Conservation (phyloP, 2,329 filamentous ascomycete genomes). For the Colletotrichum somersetense region DNA sequence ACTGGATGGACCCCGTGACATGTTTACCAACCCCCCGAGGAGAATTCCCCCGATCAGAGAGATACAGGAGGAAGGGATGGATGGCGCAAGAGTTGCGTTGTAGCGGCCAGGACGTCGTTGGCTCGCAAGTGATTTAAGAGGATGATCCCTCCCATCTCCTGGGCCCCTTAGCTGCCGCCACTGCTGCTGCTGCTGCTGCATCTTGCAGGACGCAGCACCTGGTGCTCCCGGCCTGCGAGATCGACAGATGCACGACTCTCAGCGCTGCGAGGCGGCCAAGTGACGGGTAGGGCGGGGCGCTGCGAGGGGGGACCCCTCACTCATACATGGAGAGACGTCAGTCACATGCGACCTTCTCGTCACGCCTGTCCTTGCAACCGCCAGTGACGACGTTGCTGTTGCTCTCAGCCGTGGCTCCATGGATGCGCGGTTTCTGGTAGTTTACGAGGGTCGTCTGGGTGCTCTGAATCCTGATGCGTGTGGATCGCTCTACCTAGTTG, state of each 20-base stretch:
- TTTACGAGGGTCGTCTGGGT: not conserved
- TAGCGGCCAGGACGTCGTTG: constrained; percentile 30
- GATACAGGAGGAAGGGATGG: constrained; percentile 3
- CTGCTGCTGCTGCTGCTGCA: constrained; percentile 7
- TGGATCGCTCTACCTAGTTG: not conserved
- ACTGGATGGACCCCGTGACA: not conserved
- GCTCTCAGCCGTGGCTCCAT: not conserved
- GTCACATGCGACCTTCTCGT: constrained; percentile 24
- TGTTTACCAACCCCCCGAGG: not conserved
- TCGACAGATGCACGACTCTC: constrained; percentile 7
- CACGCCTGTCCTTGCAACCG: not conserved
- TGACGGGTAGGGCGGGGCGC: constrained; percentile 33
- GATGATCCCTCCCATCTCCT: constrained; percentile 3
- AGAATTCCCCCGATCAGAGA: not conserved
- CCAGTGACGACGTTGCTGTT: constrained; percentile 9
- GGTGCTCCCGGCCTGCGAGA: constrained; percentile 6
- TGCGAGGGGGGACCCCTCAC: not conserved
- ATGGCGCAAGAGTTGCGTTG: constrained; percentile 14
- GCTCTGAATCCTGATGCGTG: not conserved
- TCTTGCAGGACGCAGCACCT: not conserved
- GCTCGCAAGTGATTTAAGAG: constrained; percentile 32
- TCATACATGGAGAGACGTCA: constrained; percentile 22
- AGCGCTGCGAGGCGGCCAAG: constrained; percentile 22
- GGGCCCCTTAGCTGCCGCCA: not conserved
- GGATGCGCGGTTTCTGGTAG: constrained; percentile 19